Evolutionary conservation across 1,139 yeast species (phyloP), one percentile per base, ranked within the genome.

Genomic region (Scheffersomyces segobiensis): DNA sequence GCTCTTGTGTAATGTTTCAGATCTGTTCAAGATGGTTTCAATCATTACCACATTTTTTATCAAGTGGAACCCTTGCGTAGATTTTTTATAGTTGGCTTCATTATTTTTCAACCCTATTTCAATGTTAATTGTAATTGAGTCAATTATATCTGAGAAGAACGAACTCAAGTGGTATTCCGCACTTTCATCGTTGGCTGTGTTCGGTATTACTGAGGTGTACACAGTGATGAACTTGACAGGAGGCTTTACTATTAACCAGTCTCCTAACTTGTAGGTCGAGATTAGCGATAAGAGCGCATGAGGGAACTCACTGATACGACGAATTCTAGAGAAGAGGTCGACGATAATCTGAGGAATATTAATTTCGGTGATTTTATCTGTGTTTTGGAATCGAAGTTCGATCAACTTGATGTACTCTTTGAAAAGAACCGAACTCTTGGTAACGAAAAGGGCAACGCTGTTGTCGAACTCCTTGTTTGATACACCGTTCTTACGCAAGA

Each of bases 111-210:
- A 69, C 75, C 86, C 65, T 73, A 80, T 71, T 82, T 93, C 74
- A 80, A 80, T 67, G 57, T 84, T 83, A 50, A 89, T 78, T 70
- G 88, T 80, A 48, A 91, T 80, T 50, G 88, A 87, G 70, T 92
- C 97, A 54, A 93, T 82, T 49, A 89, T 81, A 70, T 92, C 97
- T 56, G 91, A 83, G 60, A 87, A 82, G 68, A 83, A 91, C 52
- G 89, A 80, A 2, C 92, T 83, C 24, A 91, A 72, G 58, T 89
- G 71, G 58, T 79, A 84, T 47, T 77, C 76, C 54, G 78, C 77
- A 1, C 66, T 65, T 42, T 79, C 82, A 55, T 77, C 76, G 21
- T 69, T 65, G 22, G 68, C 63, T 7, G 68, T 61, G 49, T 75
- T 75, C 24, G 76, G 77, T 2, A 83, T 75, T 3, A 81, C 82